Conservation (phyloP, 1,139 yeast genomes). For the Candida neerlandica region DNA sequence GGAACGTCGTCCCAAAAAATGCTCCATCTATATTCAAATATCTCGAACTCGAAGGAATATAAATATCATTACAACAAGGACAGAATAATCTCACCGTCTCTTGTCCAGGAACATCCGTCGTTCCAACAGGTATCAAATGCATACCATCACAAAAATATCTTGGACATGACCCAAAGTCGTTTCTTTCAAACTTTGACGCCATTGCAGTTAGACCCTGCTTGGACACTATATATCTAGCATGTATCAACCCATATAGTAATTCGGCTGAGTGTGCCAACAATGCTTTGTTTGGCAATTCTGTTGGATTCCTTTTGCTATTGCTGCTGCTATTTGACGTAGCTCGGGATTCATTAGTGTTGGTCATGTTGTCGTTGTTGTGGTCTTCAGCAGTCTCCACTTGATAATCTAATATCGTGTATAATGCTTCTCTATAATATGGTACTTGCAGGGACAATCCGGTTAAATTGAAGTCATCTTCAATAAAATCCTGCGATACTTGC, state of each 20-base stretch:
- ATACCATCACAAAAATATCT: constrained; percentile 90
- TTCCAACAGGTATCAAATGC: constrained; percentile 89
- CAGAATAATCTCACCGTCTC: constrained; percentile 92
- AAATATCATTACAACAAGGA: constrained; percentile 91
- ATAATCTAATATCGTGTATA: constrained; percentile 76
- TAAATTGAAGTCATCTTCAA: constrained; percentile 93
- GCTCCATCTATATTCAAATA: constrained; percentile 93
- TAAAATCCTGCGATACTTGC: constrained; percentile 88
- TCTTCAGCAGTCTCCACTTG: constrained; percentile 81
- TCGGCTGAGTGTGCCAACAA: constrained; percentile 89
- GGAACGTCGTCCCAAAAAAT: constrained; percentile 93
- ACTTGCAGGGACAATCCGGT: constrained; percentile 87
- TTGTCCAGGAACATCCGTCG: constrained; percentile 86
- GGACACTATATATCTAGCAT: constrained; percentile 86
- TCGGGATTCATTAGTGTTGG: constrained; percentile 8
- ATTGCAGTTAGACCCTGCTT: constrained; percentile 89
- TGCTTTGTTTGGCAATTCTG: constrained; percentile 68
- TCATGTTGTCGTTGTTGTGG: constrained; percentile 21
- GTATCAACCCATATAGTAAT: constrained; percentile 87
- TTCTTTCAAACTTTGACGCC: constrained; percentile 93
- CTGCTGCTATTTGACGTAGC: not conserved
- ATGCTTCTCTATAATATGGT: constrained; percentile 89
- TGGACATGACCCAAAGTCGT: constrained; percentile 91
- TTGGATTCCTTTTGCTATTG: constrained; percentile 17
- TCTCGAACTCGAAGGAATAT: constrained; percentile 82